Base-by-base conservation (phyloP, 1,284 basidiomycete species). In the Heterobasidion parviporum region DNA sequence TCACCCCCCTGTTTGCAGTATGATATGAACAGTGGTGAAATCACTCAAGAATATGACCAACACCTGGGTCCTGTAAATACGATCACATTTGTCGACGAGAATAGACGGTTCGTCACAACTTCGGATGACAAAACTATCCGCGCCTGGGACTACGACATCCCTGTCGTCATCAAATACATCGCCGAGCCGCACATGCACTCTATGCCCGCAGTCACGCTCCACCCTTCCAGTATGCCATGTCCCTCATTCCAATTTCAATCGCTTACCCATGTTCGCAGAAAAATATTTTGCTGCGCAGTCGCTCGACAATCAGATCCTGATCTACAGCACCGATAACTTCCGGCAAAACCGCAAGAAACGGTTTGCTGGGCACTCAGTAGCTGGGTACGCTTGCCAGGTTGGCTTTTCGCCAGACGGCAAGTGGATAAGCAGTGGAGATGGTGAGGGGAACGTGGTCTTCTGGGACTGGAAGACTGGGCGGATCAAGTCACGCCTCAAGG, bases 391-490 rank as follows among this genome's bases (percentile, higher is more conserved):
- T 2, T 98, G 94, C 68, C 89, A 94, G 67, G 85, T 98, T 48
- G 94, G 90, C 26, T 99, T 99, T 72, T 97, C 94, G 20, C 95
- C 97, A 0, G 97, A 99, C 67, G 97, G 97, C 15, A 92, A 93
- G 70, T 96, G 93, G 87, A 87, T 99, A 64, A 95, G 92, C 64
- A 95, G 92, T 54, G 97, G 97, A 34, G 96, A 98, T 65, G 91
- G 92, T 3, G 85, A 89, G 60, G 97, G 97, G 1, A 94, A 97
- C 69, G 79, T 99, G 48, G 92, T 98, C 14, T 97, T 98, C 72
- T 99, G 96, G 97, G 97, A 99, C 72, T 99, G 94, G 93, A 99
- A 98, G 75, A 94, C 87, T n/a, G 90, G 93, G 3, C 84, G 90
- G 61, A 92, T 99, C 68, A 89, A 94, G 71, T 95, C 92, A 60